phyloP scores from a whole-genome alignment of 1,139 yeast genomes.

The Suhomyces taliae region DNA sequence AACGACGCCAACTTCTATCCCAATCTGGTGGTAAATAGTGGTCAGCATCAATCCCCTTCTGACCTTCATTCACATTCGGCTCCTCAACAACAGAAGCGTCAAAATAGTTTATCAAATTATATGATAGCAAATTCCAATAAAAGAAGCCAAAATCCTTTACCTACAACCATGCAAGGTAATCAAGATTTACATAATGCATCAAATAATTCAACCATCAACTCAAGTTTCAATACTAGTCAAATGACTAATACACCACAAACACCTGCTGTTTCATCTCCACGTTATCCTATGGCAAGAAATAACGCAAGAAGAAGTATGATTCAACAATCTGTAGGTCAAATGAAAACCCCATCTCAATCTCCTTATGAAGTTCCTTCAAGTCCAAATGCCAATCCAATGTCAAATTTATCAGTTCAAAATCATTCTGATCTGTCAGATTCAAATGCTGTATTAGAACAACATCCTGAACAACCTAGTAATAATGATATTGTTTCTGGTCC shows the following conservation, averaged over 20 bases:
- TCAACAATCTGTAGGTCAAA: constrained; percentile 12
- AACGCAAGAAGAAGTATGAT: constrained; percentile 11
- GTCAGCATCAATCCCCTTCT: constrained; percentile 5
- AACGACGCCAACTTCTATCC: constrained; percentile 9
- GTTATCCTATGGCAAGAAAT: constrained; percentile 4
- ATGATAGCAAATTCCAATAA: constrained; percentile 37
- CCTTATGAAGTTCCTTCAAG: constrained; percentile 46
- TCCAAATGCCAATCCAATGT: constrained; percentile 35
- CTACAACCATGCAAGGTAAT: constrained; percentile 17
- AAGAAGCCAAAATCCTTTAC: constrained; percentile 31
- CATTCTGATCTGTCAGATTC: constrained; percentile 47
- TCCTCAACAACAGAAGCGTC: constrained; percentile 39
- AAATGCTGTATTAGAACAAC: constrained; percentile 21
- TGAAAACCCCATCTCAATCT: constrained; percentile 46
- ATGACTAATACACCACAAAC: background rate
- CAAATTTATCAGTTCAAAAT: constrained; percentile 30
- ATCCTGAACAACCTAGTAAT: constrained; percentile 1
- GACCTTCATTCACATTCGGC: constrained; percentile 6
- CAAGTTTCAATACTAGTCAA: background rate
- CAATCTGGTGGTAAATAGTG: constrained; percentile 10
- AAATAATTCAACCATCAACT: constrained; percentile 7
- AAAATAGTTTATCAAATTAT: constrained; percentile 39
- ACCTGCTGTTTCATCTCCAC: constrained; percentile 7
- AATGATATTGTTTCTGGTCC: constrained; percentile 2
- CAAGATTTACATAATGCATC: constrained; percentile 11